Evolutionary conservation across 2,329 filamentous ascomycete genomes (phyloP).

Genomic region (Aspergillus persii): DNA sequence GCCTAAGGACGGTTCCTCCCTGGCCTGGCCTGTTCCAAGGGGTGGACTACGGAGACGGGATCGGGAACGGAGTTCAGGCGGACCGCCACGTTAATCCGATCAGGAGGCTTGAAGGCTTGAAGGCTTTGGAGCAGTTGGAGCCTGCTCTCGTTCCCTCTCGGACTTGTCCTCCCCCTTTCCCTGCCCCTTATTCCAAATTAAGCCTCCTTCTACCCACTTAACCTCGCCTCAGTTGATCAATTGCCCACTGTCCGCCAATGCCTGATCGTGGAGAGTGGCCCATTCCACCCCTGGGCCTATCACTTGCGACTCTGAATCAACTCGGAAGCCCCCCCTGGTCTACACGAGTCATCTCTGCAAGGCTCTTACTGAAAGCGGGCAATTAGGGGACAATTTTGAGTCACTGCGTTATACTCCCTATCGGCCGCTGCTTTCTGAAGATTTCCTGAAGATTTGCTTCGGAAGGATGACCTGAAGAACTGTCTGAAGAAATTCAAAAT

Average conservation of each 20-base stretch:
- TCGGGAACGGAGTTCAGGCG: background rate
- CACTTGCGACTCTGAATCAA: background rate
- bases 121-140: background rate
- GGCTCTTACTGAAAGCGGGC: background rate
- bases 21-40: background rate
- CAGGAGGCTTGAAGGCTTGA: background rate
- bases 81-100: background rate
- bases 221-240: background rate
- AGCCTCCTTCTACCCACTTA: background rate
- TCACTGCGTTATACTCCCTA: background rate
- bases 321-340: background rate
- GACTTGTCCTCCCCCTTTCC: background rate
- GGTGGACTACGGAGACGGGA: background rate
- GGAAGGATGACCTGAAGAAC: background rate
- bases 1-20: slow-evolving; percentile 5
- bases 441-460: background rate
- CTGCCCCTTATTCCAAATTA: background rate
- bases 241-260: background rate
- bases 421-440: background rate
- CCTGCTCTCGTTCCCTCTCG: background rate
- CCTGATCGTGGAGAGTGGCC: background rate
- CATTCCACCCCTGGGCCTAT: background rate
- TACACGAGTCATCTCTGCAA: background rate
- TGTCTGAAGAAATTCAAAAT: background rate
- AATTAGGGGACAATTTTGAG: background rate